phyloP scores from a whole-genome alignment of 768 basidiomycete species.

The Lactarius trivialis region DNA sequence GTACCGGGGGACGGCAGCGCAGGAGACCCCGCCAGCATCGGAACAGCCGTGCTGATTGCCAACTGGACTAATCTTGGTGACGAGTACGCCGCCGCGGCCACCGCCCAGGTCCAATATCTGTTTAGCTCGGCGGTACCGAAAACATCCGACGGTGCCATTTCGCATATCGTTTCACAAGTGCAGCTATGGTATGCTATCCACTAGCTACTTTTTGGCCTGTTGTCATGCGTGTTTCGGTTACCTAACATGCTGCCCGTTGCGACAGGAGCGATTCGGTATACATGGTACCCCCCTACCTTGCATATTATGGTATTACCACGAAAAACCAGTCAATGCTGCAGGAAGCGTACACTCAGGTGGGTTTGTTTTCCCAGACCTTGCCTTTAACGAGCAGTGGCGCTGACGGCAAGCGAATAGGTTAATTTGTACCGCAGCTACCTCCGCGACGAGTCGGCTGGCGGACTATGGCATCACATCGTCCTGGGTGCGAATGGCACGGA shows the following conservation, averaged over 20 bases:
- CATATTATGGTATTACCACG: slow-evolving; percentile 69
- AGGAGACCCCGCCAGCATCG: slow-evolving; percentile 72
- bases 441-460: slow-evolving; percentile 40
- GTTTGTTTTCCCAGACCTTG: neutral
- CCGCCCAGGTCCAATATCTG: slow-evolving; percentile 59
- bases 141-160: slow-evolving; percentile 73
- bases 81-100: slow-evolving; percentile 52
- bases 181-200: slow-evolving; percentile 47
- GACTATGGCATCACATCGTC: slow-evolving; percentile 74
- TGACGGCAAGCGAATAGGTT: slow-evolving; percentile 30
- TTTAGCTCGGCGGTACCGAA: slow-evolving; percentile 45
- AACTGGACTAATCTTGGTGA: slow-evolving; percentile 45
- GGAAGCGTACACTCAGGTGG: slow-evolving; percentile 58
- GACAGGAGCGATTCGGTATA: slow-evolving; percentile 72
- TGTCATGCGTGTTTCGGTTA: neutral
- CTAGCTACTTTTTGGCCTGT: neutral
- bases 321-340: slow-evolving; percentile 50
- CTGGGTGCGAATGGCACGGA: slow-evolving; percentile 51
- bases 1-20: slow-evolving; percentile 53
- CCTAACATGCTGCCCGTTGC: neutral
- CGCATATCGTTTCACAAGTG: slow-evolving; percentile 60
- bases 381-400: neutral
- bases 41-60: slow-evolving; percentile 57
- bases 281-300: slow-evolving; percentile 84
- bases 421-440: slow-evolving; percentile 64